Evolutionary conservation across 371 early-diverging fungal species (phyloP).

Genomic region (Saksenaea vasiformis): DNA sequence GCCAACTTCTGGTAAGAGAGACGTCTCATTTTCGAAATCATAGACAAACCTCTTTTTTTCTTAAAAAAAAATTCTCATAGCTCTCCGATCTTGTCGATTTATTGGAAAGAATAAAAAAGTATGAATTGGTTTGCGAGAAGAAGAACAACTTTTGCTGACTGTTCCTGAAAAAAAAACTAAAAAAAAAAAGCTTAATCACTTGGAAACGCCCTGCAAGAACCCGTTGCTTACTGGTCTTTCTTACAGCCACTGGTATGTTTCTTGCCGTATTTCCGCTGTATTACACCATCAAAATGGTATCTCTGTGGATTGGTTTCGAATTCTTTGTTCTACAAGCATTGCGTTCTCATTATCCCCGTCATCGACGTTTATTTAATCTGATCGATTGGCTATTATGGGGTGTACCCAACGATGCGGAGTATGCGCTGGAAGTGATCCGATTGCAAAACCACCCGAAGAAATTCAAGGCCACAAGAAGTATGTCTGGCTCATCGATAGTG

Average conservation of each 20-base stretch:
- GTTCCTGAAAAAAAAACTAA: background rate
- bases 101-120: constrained; percentile 44
- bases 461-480: constrained; percentile 12
- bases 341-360: constrained; percentile 45
- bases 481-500: background rate
- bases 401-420: constrained; percentile 49
- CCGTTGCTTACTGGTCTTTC: constrained; percentile 17
- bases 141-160: background rate
- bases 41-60: background rate
- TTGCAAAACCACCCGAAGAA: constrained; percentile 11
- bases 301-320: constrained; percentile 40
- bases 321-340: constrained; percentile 45
- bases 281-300: constrained; percentile 23
- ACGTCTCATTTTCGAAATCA: background rate
- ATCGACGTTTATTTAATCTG: constrained; percentile 47
- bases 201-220: constrained; percentile 48
- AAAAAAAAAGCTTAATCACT: constrained; percentile 27
- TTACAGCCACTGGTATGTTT: constrained; percentile 9
- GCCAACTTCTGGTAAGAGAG: constrained; percentile 32
- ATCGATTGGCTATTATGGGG: constrained; percentile 47
- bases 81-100: constrained; percentile 36
- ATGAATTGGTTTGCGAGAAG: background rate
- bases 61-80: constrained; percentile 10
- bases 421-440: constrained; percentile 46
- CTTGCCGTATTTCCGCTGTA: constrained; percentile 22